Evolutionary conservation across 192 early-diverging fungal genomes (phyloP).

Genomic region (Paraglomus brasilianum): DNA sequence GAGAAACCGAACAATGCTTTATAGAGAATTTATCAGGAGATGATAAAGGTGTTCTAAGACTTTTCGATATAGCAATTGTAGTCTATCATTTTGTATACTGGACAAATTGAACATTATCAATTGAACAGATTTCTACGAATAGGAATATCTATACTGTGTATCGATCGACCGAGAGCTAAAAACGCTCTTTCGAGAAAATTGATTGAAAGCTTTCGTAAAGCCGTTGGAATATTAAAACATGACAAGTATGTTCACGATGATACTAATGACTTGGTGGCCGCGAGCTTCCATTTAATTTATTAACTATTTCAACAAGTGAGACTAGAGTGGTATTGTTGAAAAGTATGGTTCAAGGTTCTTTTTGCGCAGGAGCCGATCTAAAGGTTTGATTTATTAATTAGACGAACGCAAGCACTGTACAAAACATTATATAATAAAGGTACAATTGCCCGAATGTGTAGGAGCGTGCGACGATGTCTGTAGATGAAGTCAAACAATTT

Average conservation of each 20-base stretch:
- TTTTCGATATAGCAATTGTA: no score
- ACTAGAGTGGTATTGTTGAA: slow-evolving; percentile 79
- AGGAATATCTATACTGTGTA: slow-evolving; percentile 78
- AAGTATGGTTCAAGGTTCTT: slow-evolving; percentile 76
- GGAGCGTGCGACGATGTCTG: slow-evolving; percentile 82
- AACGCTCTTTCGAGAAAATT: slow-evolving; percentile 88
- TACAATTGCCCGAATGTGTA: no score
- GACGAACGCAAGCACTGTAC: background rate
- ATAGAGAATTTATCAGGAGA: slow-evolving; percentile 16
- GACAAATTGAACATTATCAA: no score
- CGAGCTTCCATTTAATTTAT: background rate
- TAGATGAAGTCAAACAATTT: slow-evolving; percentile 74
- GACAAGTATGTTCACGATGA: slow-evolving; percentile 50
- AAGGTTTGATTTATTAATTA: slow-evolving; percentile 55
- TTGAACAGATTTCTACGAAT: background rate
- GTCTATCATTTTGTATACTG: no score
- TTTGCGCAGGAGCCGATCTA: slow-evolving; percentile 95
- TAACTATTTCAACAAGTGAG: slow-evolving; percentile 38
- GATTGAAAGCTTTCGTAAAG: slow-evolving; percentile 64
- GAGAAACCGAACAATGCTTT: slow-evolving; percentile 23
- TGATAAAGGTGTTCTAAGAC: slow-evolving; percentile 27
- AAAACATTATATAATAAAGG: background rate
- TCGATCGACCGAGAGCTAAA: slow-evolving; percentile 82
- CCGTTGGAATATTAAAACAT: slow-evolving; percentile 63
- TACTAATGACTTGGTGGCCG: no score